Base-by-base conservation (phyloP, 1,139 yeast genomes). In the Magnusiomyces magnusii region DNA sequence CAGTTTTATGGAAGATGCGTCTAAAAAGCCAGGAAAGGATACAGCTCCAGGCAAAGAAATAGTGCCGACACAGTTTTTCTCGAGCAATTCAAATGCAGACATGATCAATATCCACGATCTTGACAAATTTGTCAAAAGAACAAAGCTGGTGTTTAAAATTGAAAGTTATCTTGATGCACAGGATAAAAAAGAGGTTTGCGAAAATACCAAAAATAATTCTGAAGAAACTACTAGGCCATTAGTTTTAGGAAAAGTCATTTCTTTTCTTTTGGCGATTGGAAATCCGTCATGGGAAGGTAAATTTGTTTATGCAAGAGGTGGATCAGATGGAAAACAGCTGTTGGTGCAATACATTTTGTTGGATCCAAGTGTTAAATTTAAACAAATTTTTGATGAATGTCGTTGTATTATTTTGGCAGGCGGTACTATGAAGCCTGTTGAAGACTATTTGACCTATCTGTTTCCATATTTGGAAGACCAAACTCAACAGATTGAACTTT, bases 341-440 rank as follows among this genome's bases (percentile, higher is more conserved):
- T 23, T 44, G 49, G 47, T 54, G 13, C 82, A 83, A 63, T 92
- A 92, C 66, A 80, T 91, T 78, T 73, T 91, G 17, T 75, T 92
- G 15, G 97, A 92, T 67, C 96, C 97, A 1, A 83, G 92, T 59
- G 82, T 80, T 56, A 76, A 83, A 1, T 90, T 92, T 68, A 77
- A 78, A 61, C 85, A 84, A 15, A 76, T 92, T 1, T 82, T 89
- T 0, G 81, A 82, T 5, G 80, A 84, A 41, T 80, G 92, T 0
- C 80, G 79, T 64, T 86, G 95, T 69, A 86, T 92, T 0, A 76
- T 92, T 2, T 71, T 92, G 3, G 95, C 97, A 13, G 99, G 99
- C 44, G 99, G 99, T 21, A 92, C 99, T 0, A 91, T 92, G 97
- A 95, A 90, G 68, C 99, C 99, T 0, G 78, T 85, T 60, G 71